Base-by-base conservation (phyloP, 2,329 filamentous ascomycete genomes). In the Fonsecaea erecta region DNA sequence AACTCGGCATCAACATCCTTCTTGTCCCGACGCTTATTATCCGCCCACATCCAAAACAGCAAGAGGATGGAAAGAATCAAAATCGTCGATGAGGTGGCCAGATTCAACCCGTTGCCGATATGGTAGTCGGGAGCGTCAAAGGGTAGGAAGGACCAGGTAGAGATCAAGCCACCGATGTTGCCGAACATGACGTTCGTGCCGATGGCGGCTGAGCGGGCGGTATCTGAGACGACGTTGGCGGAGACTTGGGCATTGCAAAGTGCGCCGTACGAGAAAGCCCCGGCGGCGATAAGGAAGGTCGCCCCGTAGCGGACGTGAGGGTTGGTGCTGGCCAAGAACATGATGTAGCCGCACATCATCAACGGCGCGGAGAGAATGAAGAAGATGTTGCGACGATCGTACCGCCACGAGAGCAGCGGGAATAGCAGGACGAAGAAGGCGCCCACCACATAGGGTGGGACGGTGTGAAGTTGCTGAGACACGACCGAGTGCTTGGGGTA, bases 201-300 rank as follows among this genome's bases (percentile, higher is more conserved):
- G 52, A 91, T 89, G 2, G 87, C 88, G 0, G 86, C 83, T 9
- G 85, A 86, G 14, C 89, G 83, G 0, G 89, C 87, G 0, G 89
- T 90, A 70, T 92, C 90, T 3, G 86, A 87, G 7, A 91, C 84
- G 0, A 92, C 88, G 69, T 91, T 91, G 6, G 88, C 89, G 0
- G 88, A 86, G 0, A 85, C 86, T 62, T 91, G 84, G 0, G 88
- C 88, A 68, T 89, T 90, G 70, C 84, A 85, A 12, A 92, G 81
- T 0, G 88, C 82, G 0, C 88, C 89, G 52, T 86, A 83, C 2
- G 84, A 76, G 71, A 90, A 91, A 3, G 86, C 84, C 0, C 87
- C 88, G 7, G 81, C 81, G 1, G 88, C 85, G 61, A 91, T 87
- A 62, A 92, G 75, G 76, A 92, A 92, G 0, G 88, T 89, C 0